Evolutionary conservation across 164 flowering plant genomes (phyloP).

Genomic region (Chimonanthus praecox): DNA sequence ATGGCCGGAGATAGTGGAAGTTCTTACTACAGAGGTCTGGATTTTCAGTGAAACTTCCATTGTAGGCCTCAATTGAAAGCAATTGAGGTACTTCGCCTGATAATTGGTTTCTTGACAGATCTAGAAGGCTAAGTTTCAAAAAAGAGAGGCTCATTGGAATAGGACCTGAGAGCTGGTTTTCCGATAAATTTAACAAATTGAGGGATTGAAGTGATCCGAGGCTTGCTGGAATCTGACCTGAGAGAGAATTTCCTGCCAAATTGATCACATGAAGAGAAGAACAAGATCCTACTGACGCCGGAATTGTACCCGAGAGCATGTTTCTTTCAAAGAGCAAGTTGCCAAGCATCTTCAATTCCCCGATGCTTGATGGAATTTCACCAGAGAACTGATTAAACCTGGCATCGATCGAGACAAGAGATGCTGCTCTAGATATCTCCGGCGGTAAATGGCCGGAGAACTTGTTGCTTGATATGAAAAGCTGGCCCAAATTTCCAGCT

Average conservation of each 20-base stretch:
- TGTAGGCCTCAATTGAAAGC: slow-evolving; percentile 24
- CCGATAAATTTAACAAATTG: slow-evolving; percentile 49
- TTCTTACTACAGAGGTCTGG: slow-evolving; percentile 48
- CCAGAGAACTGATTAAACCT: slow-evolving; percentile 51
- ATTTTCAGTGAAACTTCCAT: slow-evolving; percentile 46
- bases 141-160: slow-evolving; percentile 49
- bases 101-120: slow-evolving; percentile 45
- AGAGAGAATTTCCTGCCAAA: slow-evolving; percentile 41
- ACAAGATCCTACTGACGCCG: slow-evolving; percentile 35
- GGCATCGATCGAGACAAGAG: slow-evolving; percentile 22
- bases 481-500: slow-evolving; percentile 19
- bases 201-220: slow-evolving; percentile 44
- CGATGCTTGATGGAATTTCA: slow-evolving; percentile 45
- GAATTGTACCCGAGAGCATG: slow-evolving; percentile 49
- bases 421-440: slow-evolving; percentile 31
- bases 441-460: slow-evolving; percentile 51
- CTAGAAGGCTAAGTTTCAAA: slow-evolving; percentile 31
- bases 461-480: slow-evolving; percentile 38
- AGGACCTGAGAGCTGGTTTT: slow-evolving; percentile 48
- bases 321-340: slow-evolving; percentile 47
- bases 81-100: slow-evolving; percentile 48
- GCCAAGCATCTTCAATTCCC: slow-evolving; percentile 30
- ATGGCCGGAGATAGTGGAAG: slow-evolving; percentile 10
- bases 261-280: slow-evolving; percentile 39
- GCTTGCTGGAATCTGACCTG: slow-evolving; percentile 48